These are phyloP conservation scores for Aaosphaeria pasadenensis DNA, from an alignment of 2,329 filamentous ascomycete genomes.

Conservation along the genomic window DNA sequence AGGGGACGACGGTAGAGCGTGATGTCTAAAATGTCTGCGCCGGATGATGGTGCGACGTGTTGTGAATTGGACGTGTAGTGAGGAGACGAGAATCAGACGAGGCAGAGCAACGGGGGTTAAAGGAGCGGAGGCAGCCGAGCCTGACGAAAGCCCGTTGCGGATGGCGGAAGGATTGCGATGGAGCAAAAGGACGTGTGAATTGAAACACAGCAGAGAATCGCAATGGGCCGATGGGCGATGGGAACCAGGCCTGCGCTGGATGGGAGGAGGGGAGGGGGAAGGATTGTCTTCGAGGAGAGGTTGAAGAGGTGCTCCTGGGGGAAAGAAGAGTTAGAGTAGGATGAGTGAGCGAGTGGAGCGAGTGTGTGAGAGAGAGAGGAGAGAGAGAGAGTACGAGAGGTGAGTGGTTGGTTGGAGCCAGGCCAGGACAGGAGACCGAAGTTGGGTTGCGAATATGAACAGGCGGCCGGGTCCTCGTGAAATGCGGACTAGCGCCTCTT, in stretches of 20 bases:
- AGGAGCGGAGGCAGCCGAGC: conserved; percentile 26
- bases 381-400: neutral
- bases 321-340: conserved; percentile 5
- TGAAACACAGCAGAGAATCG: conserved; percentile 12
- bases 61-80: conserved; percentile 15
- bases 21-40: conserved; percentile 1
- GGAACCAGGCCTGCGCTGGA: conserved; percentile 18
- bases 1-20: conserved; percentile 9
- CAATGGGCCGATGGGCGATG: conserved; percentile 16
- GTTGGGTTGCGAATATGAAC: no score
- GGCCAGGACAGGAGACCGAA: no score
- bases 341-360: neutral
- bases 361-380: neutral
- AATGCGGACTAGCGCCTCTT: no score
- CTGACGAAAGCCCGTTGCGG: conserved; percentile 19
- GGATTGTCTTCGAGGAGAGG: neutral
- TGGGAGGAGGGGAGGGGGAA: conserved; percentile 14
- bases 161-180: conserved; percentile 2
- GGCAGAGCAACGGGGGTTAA: conserved; percentile 11
- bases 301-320: conserved; percentile 1
- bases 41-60: conserved; percentile 28
- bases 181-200: no score
- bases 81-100: conserved; percentile 18
- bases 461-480: no score
- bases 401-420: conserved; percentile 5